Conservation (phyloP, 164 flowering plant genomes). For the Magnolia changhungtana region DNA sequence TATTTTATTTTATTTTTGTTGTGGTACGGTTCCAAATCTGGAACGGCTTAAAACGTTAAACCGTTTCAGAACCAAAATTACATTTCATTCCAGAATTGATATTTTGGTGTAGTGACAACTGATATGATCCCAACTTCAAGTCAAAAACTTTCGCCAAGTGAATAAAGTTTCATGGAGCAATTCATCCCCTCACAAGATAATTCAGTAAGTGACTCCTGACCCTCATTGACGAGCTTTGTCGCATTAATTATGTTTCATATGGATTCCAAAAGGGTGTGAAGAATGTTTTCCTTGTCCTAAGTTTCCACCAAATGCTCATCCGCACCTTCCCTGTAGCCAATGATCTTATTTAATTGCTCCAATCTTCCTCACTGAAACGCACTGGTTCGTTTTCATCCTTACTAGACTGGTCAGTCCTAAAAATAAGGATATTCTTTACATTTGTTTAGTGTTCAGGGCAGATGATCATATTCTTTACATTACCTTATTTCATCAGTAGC, state of each 20-base stretch:
- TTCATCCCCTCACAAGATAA: constrained; percentile 80
- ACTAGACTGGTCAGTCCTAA: constrained; percentile 54
- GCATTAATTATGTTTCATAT: constrained; percentile 94
- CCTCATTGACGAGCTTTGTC: constrained; percentile 63
- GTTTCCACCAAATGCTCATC: constrained; percentile 36
- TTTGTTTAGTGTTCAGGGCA: too few relatives aligned
- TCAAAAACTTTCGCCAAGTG: constrained; percentile 77
- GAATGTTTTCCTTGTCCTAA: constrained; percentile 44
- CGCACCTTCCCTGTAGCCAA: constrained; percentile 81
- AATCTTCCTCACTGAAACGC: constrained; percentile 73
- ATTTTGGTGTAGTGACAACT: too few relatives aligned
- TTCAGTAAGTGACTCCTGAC: constrained; percentile 65
- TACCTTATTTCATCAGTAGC: too few relatives aligned
- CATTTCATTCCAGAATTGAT: too few relatives aligned
- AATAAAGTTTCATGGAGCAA: constrained; percentile 67
- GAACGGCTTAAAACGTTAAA: too few relatives aligned
- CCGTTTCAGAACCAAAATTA: too few relatives aligned
- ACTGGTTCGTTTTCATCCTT: constrained; percentile 17
- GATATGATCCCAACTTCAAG: constrained; percentile 80
- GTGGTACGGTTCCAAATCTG: too few relatives aligned
- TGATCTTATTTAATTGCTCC: constrained; percentile 72
- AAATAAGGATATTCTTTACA: background rate
- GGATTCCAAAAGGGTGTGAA: constrained; percentile 67
- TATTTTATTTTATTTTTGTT: too few relatives aligned
- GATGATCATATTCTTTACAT: too few relatives aligned